Percentiles rank a stretch among this genome's conserved stretches.
These are phyloP conservation scores for Aspergillus pseudoviridinutans DNA, from an alignment of 2,329 filamentous ascomycete species.

Conservation along the genomic window DNA sequence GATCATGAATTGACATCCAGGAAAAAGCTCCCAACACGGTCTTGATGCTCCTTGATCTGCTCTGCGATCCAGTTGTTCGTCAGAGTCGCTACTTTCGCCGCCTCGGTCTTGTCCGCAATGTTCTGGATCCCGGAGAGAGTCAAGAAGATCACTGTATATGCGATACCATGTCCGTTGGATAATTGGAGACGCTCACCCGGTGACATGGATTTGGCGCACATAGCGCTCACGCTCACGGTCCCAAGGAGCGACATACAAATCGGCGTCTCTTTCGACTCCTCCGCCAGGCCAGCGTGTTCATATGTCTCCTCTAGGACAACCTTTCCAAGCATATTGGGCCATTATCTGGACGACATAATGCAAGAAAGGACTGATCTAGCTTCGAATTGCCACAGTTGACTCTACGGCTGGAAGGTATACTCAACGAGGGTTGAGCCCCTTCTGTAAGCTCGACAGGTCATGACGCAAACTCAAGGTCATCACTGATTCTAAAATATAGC, in stretches of 20 bases:
- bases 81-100: constrained; percentile 34
- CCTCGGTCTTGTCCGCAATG: constrained; percentile 35
- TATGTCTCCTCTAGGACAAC: constrained; percentile 58
- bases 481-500: too few species aligned
- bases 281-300: constrained; percentile 48
- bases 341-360: too few species aligned
- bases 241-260: constrained; percentile 46
- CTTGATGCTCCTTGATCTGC: constrained; percentile 35
- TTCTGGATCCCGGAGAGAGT: constrained; percentile 44
- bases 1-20: too few species aligned
- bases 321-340: constrained; percentile 50
- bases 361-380: too few species aligned
- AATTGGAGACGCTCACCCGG: constrained; percentile 33
- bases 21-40: too few species aligned
- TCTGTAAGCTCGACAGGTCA: too few species aligned
- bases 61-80: constrained; percentile 41
- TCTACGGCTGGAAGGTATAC: too few species aligned
- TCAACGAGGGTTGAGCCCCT: too few species aligned
- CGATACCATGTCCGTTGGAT: constrained; percentile 39
- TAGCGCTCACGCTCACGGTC: constrained; percentile 54
- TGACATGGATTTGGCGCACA: constrained; percentile 49
- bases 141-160: constrained; percentile 41
- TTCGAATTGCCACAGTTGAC: too few species aligned
- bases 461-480: too few species aligned
- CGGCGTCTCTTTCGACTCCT: constrained; percentile 45